Evolutionary conservation across 148 eudicot species (phyloP).

Genomic region (Camellia granthamiana): DNA sequence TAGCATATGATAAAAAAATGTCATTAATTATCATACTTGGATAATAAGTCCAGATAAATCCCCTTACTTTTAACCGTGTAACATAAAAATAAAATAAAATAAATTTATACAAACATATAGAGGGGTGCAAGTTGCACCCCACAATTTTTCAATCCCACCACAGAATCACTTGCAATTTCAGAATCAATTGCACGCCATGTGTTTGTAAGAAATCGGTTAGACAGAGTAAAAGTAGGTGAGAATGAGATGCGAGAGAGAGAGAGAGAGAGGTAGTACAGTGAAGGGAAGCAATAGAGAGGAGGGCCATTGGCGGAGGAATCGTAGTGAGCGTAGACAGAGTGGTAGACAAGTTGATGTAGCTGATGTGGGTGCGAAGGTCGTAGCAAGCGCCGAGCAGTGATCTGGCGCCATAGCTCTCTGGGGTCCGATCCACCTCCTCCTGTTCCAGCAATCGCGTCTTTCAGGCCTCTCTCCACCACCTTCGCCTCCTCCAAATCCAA

Average conservation of each 20-base stretch:
- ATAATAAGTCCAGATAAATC: too few species aligned
- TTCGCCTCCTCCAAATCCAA: constrained; percentile 41
- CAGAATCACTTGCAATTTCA: too few species aligned
- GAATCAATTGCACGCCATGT: too few species aligned
- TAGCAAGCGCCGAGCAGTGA: constrained; percentile 49
- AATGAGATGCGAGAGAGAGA: neutral
- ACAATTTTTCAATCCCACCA: too few species aligned
- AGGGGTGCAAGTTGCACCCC: too few species aligned
- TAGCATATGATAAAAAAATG: too few species aligned
- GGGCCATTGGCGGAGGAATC: constrained; percentile 54
- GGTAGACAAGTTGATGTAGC: constrained; percentile 65
- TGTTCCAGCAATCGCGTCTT: constrained; percentile 11
- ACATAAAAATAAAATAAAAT: too few species aligned
- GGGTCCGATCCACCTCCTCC: constrained; percentile 7
- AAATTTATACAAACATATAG: too few species aligned
- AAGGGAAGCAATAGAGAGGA: constrained; percentile 84
- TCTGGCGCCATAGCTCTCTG: constrained; percentile 52
- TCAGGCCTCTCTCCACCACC: constrained; percentile 24
- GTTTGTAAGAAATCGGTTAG: too few species aligned
- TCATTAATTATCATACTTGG: too few species aligned
- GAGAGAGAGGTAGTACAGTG: constrained; percentile 30
- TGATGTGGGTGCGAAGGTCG: constrained; percentile 64
- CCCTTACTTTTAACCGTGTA: too few species aligned
- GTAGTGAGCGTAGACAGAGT: constrained; percentile 54
- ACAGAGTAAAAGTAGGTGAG: neutral